Conservation (phyloP, 805 yeast genomes). For the Kodamaea hsintzibuensis region DNA sequence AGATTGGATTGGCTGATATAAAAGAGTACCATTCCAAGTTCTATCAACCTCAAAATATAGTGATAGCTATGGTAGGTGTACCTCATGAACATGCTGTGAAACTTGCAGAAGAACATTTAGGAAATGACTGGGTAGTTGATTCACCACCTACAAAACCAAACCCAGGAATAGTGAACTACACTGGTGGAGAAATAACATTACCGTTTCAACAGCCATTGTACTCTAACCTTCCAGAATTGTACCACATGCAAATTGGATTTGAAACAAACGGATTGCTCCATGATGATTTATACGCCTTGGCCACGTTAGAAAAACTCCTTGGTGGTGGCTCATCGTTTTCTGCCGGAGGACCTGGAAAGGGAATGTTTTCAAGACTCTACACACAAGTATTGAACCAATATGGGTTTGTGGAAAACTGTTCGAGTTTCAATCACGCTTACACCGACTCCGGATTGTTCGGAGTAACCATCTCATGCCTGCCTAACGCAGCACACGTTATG, state of each 20-base stretch:
- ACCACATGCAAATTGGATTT: slow-evolving; percentile 83
- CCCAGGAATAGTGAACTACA: slow-evolving; percentile 59
- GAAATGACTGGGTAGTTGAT: slow-evolving; percentile 46
- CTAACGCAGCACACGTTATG: slow-evolving; percentile 81
- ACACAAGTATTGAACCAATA: slow-evolving; percentile 88
- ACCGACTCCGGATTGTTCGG: slow-evolving; percentile 92
- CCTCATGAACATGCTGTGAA: slow-evolving; percentile 66
- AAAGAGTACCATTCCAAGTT: slow-evolving; percentile 61
- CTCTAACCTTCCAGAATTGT: slow-evolving; percentile 68
- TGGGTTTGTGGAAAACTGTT: slow-evolving; percentile 87
- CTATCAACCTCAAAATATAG: slow-evolving; percentile 77
- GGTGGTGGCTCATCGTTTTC: slow-evolving; percentile 98
- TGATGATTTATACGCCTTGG: slow-evolving; percentile 87
- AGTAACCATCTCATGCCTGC: slow-evolving; percentile 78
- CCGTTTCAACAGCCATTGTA: slow-evolving; percentile 43
- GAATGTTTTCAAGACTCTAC: slow-evolving; percentile 94
- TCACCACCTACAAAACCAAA: slow-evolving; percentile 15
- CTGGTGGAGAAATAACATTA: slow-evolving; percentile 49
- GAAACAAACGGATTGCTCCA: slow-evolving; percentile 83
- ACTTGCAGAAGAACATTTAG: slow-evolving; percentile 62
- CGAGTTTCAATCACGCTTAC: slow-evolving; percentile 86
- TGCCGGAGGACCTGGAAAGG: slow-evolving; percentile 99
- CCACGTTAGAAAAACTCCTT: slow-evolving; percentile 81
- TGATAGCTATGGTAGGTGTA: slow-evolving; percentile 87
- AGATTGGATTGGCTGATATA: slow-evolving; percentile 54